phyloP scores from a whole-genome alignment of 1,284 basidiomycete genomes.

The Malassezia nana region DNA sequence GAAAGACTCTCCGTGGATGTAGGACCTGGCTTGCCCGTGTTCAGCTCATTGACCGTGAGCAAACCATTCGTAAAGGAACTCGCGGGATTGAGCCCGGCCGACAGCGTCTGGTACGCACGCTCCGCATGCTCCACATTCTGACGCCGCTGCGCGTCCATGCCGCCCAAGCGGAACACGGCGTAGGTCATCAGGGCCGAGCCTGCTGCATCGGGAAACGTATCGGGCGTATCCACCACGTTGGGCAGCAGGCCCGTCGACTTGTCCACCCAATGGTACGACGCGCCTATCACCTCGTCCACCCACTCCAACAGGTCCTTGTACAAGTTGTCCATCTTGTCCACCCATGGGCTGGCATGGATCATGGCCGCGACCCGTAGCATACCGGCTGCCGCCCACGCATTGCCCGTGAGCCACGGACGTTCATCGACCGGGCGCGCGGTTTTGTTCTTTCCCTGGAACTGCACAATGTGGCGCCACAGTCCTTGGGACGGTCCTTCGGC shows the following conservation, averaged over 20 bases:
- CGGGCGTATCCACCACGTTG: conserved; percentile 36
- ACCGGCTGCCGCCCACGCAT: conserved; percentile 74
- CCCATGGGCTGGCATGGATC: conserved; percentile 58
- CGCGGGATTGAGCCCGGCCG: conserved; percentile 21
- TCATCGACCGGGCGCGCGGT: conserved; percentile 35
- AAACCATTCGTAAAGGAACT: conserved; percentile 23
- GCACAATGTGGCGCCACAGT: conserved; percentile 35
- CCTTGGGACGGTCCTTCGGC: conserved; percentile 52
- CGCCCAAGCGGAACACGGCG: conserved; percentile 33
- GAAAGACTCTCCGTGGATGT: conserved; percentile 36
- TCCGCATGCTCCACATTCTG: conserved; percentile 25
- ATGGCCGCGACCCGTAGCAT: conserved; percentile 72
- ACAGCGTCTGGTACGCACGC: conserved; percentile 27
- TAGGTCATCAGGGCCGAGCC: conserved; percentile 40
- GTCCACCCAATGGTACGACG: conserved; percentile 58
- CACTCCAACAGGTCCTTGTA: conserved; percentile 59
- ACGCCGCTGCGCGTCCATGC: conserved; percentile 22
- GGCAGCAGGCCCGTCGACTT: conserved; percentile 27
- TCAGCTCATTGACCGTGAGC: conserved; percentile 34
- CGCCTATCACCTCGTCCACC: conserved; percentile 64
- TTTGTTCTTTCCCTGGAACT: conserved; percentile 17
- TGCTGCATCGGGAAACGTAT: conserved; percentile 29
- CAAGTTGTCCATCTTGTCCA: conserved; percentile 54
- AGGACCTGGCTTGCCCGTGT: conserved; percentile 23
- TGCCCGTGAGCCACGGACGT: conserved; percentile 61